Evolutionary conservation across 129 eudicot genomes (phyloP), one percentile per base, ranked within the genome.

Genomic region (Escallonia rubra): DNA sequence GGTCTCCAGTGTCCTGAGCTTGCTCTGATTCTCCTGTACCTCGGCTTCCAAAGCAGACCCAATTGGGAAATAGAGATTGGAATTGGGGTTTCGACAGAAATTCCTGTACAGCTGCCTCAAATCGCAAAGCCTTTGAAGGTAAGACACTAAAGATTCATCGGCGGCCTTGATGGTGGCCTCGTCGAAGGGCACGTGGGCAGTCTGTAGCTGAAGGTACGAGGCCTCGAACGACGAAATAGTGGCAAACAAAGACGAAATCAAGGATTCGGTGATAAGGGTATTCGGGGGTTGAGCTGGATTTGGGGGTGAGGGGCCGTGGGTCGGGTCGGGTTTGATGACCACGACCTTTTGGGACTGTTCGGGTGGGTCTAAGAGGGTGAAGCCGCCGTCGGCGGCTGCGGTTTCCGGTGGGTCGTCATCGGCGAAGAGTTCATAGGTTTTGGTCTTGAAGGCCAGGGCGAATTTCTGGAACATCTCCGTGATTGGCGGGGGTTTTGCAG

Each of bases 21-120:
- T 93, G 81, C 85, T 87, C 86, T 93, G 98, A 82, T 89, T 89
- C 88, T 93, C 98, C 66, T 89, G 86, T 57, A 93, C 98, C 63
- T 89, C 96, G 75, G 91, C 91, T 72, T 93, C 98, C 51, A 86
- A 79, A 69, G 86, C 78, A 41, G 96, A 84, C 80, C 85, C 88
- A 10, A 72, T 76, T 15, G 82, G 75, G 45, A 81, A 82, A 48
- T 80, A 89, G 57, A 69, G 40, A 39, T 57, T 64, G 61, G 75
- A 80, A 66, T 73, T 61, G 8, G 88, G 79, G 54, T 77, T 81
- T 43, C 59, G 72, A 67, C 81, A 58, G 56, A 84, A 85, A 53
- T 81, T 74, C 49, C 73, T 86, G 53, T 89, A 93, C 53, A 84
- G 55, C 12, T 76, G 80, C 79, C 85, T 93, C 69, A 86, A 65